These are phyloP conservation scores for Gracilariopsis chorda DNA, from an alignment of 23 red algal genomes.

Conservation along the genomic window DNA sequence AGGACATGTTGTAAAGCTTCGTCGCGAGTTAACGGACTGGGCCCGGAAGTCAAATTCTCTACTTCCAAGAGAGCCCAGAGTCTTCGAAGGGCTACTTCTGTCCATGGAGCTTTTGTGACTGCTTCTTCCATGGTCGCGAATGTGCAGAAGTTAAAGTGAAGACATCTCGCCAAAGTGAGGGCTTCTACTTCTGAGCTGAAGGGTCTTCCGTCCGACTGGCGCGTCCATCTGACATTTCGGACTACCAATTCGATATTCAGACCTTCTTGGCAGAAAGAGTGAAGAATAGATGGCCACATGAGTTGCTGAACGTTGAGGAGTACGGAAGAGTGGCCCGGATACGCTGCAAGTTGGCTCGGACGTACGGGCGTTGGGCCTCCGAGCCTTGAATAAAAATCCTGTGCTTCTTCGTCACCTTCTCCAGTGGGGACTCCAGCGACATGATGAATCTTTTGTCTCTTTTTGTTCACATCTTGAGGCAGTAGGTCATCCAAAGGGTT, in stretches of 20 bases:
- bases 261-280: neutral
- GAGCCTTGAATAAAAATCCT: neutral
- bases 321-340: neutral
- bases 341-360: neutral
- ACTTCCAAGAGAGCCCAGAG: too few species aligned
- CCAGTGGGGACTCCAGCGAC: too few species aligned
- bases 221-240: neutral
- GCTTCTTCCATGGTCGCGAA: neutral
- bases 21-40: too few species aligned
- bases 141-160: neutral
- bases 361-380: neutral
- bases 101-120: too few species aligned
- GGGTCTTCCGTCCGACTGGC: neutral
- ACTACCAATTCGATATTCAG: neutral
- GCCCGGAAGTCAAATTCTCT: too few species aligned
- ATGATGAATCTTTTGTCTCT: too few species aligned
- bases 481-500: too few species aligned
- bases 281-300: neutral
- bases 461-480: too few species aligned
- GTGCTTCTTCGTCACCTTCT: neutral
- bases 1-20: too few species aligned
- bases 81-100: too few species aligned
- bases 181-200: neutral
- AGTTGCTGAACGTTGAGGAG: neutral
- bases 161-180: neutral